A percentile compares a stretch with the other conserved stretches of the same genome.
These are phyloP conservation scores for Termitomyces bulborhizus DNA, from an alignment of 768 basidiomycete species.

Conservation along the genomic window DNA sequence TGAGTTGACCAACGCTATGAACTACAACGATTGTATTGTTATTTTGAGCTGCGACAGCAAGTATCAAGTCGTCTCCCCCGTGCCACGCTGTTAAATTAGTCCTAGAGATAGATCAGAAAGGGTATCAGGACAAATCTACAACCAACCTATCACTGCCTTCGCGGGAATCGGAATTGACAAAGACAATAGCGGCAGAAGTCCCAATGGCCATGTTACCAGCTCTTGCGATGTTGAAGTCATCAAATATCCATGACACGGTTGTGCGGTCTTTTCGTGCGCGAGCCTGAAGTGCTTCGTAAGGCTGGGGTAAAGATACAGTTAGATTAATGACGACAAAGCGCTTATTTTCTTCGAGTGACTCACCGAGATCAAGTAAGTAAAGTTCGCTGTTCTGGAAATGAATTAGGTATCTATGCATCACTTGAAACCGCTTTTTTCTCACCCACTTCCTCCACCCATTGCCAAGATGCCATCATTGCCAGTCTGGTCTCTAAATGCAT, in stretches of 20 bases:
- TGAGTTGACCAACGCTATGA: slow-evolving; percentile 56
- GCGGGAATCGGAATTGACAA: slow-evolving; percentile 81
- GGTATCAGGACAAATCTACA: not conserved
- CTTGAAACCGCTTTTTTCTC: slow-evolving; percentile 2
- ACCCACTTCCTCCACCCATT: slow-evolving; percentile 77
- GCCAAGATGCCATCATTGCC: slow-evolving; percentile 69
- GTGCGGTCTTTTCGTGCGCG: slow-evolving; percentile 63
- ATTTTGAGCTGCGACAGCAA: slow-evolving; percentile 58
- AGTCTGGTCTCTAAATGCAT: slow-evolving; percentile 57
- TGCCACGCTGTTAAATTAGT: slow-evolving; percentile 73
- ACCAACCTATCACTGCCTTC: slow-evolving; percentile 42
- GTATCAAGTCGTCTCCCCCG: slow-evolving; percentile 64
- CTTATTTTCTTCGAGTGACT: slow-evolving; percentile 12
- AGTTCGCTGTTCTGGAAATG: slow-evolving; percentile 64
- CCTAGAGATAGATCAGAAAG: slow-evolving; percentile 32
- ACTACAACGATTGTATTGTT: slow-evolving; percentile 69
- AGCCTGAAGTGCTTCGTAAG: slow-evolving; percentile 73
- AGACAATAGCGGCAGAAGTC: slow-evolving; percentile 69
- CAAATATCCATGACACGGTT: slow-evolving; percentile 57
- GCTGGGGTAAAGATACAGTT: slow-evolving; percentile 29
- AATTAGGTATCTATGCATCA: slow-evolving; percentile 16
- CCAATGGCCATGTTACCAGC: slow-evolving; percentile 42
- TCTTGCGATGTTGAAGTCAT: slow-evolving; percentile 56
- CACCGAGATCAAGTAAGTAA: slow-evolving; percentile 75
- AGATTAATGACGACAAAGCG: not conserved